A percentile compares a stretch with the other conserved stretches of the same genome.
Conservation (phyloP, 2,329 filamentous ascomycete genomes). For the Daldinia eschscholtzii region DNA sequence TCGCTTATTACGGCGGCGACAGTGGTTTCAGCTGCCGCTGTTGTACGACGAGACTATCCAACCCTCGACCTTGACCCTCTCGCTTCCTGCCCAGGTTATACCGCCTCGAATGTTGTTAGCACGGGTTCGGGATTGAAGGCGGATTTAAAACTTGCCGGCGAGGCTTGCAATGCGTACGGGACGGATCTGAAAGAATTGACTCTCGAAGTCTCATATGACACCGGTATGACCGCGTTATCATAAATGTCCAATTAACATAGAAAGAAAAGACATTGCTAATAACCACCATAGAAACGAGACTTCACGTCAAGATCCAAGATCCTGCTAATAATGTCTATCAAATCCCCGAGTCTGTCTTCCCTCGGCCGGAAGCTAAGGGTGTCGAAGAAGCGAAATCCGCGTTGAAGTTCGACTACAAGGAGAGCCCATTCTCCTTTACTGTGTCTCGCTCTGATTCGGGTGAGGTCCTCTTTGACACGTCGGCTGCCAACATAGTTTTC, state of each 20-base stretch:
- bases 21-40: slow-evolving; percentile 44
- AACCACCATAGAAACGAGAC: slow-evolving; percentile 66
- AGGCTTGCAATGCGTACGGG: slow-evolving; percentile 76
- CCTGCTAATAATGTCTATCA: slow-evolving; percentile 78
- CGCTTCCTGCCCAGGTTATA: slow-evolving; percentile 70
- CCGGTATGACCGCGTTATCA: slow-evolving; percentile 52
- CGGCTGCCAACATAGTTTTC: slow-evolving; percentile 75
- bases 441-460: slow-evolving; percentile 55
- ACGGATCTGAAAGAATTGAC: slow-evolving; percentile 73
- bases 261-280: slow-evolving; percentile 21
- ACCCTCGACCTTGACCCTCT: slow-evolving; percentile 46
- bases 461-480: slow-evolving; percentile 76
- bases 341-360: slow-evolving; percentile 76
- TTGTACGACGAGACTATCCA: slow-evolving; percentile 45
- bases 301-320: slow-evolving; percentile 82
- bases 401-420: slow-evolving; percentile 53
- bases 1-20: slow-evolving; percentile 46
- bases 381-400: slow-evolving; percentile 42
- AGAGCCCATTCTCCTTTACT: slow-evolving; percentile 58
- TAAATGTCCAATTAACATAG: no score
- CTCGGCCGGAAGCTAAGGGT: slow-evolving; percentile 62
- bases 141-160: slow-evolving; percentile 72
- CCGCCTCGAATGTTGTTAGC: slow-evolving; percentile 67
- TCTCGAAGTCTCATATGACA: slow-evolving; percentile 74
- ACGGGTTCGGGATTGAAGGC: slow-evolving; percentile 68